Evolutionary conservation across 345 rosid genomes (phyloP).

Genomic region (Salix dunnii): DNA sequence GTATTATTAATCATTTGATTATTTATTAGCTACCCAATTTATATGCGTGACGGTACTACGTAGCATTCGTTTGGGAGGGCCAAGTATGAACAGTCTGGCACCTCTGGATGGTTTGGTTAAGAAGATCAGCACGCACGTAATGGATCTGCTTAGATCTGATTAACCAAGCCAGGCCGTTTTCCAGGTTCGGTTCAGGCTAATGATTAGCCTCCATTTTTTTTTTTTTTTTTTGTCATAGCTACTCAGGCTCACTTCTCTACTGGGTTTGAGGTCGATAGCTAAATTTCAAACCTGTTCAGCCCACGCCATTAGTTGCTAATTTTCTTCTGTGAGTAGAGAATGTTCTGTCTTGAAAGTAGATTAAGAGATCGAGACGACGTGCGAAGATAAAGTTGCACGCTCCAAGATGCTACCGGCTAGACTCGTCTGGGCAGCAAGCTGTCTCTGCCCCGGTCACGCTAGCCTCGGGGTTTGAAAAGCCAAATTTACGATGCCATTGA

Average conservation of each 20-base stretch:
- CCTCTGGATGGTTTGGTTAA: background rate
- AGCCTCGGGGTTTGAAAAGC: background rate
- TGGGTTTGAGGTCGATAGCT: background rate
- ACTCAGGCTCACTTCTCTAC: background rate
- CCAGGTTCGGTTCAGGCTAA: background rate
- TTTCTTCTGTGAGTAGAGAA: background rate
- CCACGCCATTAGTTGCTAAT: background rate
- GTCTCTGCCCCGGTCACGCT: background rate
- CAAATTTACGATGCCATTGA: too few relatives aligned
- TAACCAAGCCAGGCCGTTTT: background rate
- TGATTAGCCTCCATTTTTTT: background rate
- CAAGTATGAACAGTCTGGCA: background rate
- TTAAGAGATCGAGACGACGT: background rate
- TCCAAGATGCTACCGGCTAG: background rate
- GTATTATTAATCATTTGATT: too few relatives aligned
- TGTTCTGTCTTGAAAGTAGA: background rate
- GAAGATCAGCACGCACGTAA: background rate
- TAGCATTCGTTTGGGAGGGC: too few relatives aligned
- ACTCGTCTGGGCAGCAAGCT: background rate
- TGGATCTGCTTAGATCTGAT: background rate
- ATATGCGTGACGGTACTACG: too few relatives aligned
- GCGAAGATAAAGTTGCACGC: background rate
- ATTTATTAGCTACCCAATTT: too few relatives aligned
- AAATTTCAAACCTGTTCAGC: background rate
- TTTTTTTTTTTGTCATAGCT: background rate